A percentile compares a stretch with the other conserved stretches of the same genome.
phyloP scores from a whole-genome alignment of 495 filamentous ascomycete genomes.

The Cryomyces minteri region DNA sequence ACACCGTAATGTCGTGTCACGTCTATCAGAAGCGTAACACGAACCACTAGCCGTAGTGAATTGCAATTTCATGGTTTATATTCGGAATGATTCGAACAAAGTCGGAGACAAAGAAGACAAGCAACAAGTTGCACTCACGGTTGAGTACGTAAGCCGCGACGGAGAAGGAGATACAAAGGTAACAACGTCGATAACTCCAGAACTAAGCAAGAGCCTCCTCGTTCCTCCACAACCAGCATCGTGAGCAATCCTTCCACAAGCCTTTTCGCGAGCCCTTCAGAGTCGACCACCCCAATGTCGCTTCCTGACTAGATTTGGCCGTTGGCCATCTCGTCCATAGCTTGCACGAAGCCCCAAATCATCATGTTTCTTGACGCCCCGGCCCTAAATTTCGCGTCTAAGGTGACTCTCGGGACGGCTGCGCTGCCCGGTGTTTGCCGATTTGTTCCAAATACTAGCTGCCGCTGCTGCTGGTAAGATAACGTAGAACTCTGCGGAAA shows the following conservation, averaged over 20 bases:
- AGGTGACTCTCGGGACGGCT: background rate
- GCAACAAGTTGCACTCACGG: background rate
- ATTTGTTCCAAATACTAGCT: conserved; percentile 1
- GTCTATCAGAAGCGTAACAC: background rate
- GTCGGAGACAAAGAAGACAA: background rate
- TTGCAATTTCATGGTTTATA: background rate
- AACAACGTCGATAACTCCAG: background rate
- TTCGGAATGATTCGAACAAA: background rate
- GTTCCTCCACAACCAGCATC: conserved; percentile 1
- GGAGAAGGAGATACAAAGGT: background rate
- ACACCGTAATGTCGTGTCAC: background rate
- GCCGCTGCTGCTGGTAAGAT: conserved; percentile 1
- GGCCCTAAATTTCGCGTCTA: background rate
- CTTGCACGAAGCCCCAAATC: conserved; percentile 2
- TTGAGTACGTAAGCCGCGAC: background rate
- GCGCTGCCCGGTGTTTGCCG: background rate
- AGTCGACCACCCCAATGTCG: background rate
- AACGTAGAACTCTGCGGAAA: background rate
- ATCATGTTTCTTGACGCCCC: conserved; percentile 2
- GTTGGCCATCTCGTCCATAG: conserved; percentile 2
- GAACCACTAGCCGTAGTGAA: background rate
- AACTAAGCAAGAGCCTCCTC: conserved; percentile 1
- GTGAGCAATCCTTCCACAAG: conserved; percentile 2
- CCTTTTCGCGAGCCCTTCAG: background rate
- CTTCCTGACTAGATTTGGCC: conserved; percentile 1